Evolutionary conservation across 371 early-diverging fungal species (phyloP), one percentile per base, ranked within the genome.

Genomic region (Dichotomocladium elegans): DNA sequence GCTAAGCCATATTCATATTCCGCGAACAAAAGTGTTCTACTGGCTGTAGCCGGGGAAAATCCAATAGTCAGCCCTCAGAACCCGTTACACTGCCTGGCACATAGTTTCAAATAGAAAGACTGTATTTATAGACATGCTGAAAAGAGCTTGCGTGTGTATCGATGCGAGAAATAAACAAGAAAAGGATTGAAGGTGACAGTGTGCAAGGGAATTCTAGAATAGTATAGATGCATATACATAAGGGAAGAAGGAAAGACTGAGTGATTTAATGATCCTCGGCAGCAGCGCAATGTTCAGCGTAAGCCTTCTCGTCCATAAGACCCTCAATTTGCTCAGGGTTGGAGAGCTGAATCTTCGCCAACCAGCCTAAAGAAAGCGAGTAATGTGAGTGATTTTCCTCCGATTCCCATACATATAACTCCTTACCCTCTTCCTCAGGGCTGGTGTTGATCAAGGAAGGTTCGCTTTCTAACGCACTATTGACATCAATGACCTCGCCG

Each of bases 301-400:
- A 96, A 12, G 73, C 81, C 5, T 63, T 64, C 66, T 86, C 86
- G 62, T 88, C 85, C 60, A 96, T 57, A 53, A 96, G 82, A 9
- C 62, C 57, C 2, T 90, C 81, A 40, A 95, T 47, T 66, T 95
- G 86, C 3, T 61, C 73, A 43, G 75, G 66, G 63, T 83, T 57
- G 12, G 80, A 69, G 44, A 96, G 42, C 80, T 93, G 78, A 66
- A 96, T 88, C 85, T 95, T 93, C 66, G 87, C 92, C 43, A 95
- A 78, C 97, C 97, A 96, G 54, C 93, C 94, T 91, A 64, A 47
- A 57, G 43, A 51, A 22, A 21, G 17, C 19, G 24, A 51, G n/a
- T 26, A 47, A 11, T 27, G 33, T 35, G 40, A 30, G 22, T 27
- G 3, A 35, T 15, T 12, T 7, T 1, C 7, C 15, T 15, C 21